Percentiles rank a stretch among this genome's conserved stretches.
Evolutionary conservation across 2,329 filamentous ascomycete species (phyloP).

Genomic region (Coniella lustricola): DNA sequence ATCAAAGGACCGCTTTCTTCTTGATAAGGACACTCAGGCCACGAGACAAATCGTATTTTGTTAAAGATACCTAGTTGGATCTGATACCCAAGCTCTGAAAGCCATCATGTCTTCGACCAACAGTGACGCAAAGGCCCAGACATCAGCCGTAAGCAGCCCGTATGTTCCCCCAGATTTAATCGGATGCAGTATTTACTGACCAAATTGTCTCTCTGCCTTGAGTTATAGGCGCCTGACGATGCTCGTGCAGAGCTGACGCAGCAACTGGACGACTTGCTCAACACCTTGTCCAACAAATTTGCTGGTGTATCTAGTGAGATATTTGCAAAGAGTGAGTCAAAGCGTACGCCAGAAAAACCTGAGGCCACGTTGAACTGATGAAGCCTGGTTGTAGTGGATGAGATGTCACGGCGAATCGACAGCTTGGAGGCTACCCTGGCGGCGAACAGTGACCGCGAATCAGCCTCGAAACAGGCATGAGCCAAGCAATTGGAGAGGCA

Average conservation of each 20-base stretch:
- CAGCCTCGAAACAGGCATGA: conserved; percentile 28
- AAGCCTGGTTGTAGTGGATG: conserved; percentile 63
- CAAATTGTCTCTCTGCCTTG: background rate
- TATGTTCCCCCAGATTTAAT: background rate
- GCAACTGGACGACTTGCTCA: conserved; percentile 80
- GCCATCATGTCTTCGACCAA: conserved; percentile 14
- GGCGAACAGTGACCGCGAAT: conserved; percentile 43
- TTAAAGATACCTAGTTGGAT: background rate
- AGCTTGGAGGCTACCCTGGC: conserved; percentile 70
- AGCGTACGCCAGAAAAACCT: background rate
- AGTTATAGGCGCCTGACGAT: conserved; percentile 35
- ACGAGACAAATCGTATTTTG: background rate
- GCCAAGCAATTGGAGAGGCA: too few relatives aligned
- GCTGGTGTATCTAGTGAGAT: conserved; percentile 78
- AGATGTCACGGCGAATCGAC: conserved; percentile 83
- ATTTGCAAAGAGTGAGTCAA: conserved; percentile 73
- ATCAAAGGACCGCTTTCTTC: too few relatives aligned
- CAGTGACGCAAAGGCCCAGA: conserved; percentile 11
- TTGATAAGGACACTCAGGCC: too few relatives aligned
- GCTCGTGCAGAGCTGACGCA: conserved; percentile 60
- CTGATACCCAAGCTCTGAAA: background rate
- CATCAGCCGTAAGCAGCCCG: background rate
- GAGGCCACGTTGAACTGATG: background rate
- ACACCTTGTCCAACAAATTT: conserved; percentile 80
- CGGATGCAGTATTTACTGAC: background rate